Conservation (phyloP, 2,329 filamentous ascomycete species). For the Furcasterigmium furcatum region DNA sequence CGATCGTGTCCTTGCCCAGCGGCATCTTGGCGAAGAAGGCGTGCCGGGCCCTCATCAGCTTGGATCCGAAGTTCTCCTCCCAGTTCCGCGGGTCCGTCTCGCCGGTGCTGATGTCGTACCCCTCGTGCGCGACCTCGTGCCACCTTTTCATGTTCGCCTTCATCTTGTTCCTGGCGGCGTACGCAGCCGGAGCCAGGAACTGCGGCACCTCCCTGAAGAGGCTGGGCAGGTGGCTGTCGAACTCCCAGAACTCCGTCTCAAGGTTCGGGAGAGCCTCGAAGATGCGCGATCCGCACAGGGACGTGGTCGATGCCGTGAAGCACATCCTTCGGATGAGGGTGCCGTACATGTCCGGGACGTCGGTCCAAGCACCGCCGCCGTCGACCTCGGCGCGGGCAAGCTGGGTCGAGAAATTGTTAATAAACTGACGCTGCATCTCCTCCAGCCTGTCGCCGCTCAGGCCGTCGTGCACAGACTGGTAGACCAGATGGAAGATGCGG, state of each 20-base stretch:
- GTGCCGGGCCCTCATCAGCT: slow-evolving; percentile 19
- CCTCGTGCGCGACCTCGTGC: background rate
- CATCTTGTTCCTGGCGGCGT: slow-evolving; percentile 11
- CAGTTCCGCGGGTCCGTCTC: slow-evolving; percentile 12
- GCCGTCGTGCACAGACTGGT: slow-evolving; percentile 1
- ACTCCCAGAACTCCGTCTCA: slow-evolving; percentile 14
- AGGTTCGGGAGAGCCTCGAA: slow-evolving; percentile 11
- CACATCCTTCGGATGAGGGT: slow-evolving; percentile 1
- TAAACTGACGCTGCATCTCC: slow-evolving; percentile 1
- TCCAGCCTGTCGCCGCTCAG: slow-evolving; percentile 5
- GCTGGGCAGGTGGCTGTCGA: slow-evolving; percentile 13
- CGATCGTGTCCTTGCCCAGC: slow-evolving; percentile 8
- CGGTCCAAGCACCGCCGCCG: background rate
- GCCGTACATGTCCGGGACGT: slow-evolving; percentile 2
- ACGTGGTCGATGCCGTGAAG: slow-evolving; percentile 2
- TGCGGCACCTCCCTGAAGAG: slow-evolving; percentile 14
- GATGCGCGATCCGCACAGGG: slow-evolving; percentile 6
- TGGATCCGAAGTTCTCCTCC: slow-evolving; percentile 18
- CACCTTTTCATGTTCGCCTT: background rate
- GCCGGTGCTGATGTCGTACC: background rate
- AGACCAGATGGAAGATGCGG: slow-evolving; percentile 6
- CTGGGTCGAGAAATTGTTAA: background rate
- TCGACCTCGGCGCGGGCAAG: background rate
- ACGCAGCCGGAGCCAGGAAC: slow-evolving; percentile 13
- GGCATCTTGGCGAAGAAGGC: slow-evolving; percentile 11